Percentiles rank a stretch among this genome's conserved stretches.
Conservation (phyloP, 2,329 filamentous ascomycete genomes). For the Paecilomyces niveus region DNA sequence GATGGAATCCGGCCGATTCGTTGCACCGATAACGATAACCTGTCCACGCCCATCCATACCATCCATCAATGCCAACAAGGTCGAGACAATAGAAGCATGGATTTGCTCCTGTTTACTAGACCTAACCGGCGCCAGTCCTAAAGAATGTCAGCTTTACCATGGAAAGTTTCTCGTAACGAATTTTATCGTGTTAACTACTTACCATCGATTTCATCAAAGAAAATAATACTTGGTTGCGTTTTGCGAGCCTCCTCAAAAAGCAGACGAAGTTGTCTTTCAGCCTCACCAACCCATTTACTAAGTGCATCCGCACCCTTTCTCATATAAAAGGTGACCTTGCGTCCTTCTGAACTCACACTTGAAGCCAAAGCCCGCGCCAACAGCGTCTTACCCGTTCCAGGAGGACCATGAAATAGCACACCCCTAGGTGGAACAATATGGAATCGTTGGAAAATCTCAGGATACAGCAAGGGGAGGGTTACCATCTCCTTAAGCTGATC, state of each 20-base stretch:
- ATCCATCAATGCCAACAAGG: slow-evolving; percentile 89
- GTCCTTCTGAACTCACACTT: slow-evolving; percentile 77
- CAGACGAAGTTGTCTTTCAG: slow-evolving; percentile 85
- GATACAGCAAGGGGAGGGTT: slow-evolving; percentile 84
- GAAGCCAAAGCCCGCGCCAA: slow-evolving; percentile 88
- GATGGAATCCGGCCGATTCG: slow-evolving; percentile 92
- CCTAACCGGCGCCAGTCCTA: slow-evolving; percentile 74
- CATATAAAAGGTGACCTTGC: slow-evolving; percentile 99
- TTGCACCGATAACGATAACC: slow-evolving; percentile 98
- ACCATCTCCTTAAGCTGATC: slow-evolving; percentile 99
- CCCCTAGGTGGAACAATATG: slow-evolving; percentile 90
- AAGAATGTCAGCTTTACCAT: slow-evolving; percentile 1
- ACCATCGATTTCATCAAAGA: slow-evolving; percentile 98
- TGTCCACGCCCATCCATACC: slow-evolving; percentile 98
- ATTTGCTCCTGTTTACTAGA: slow-evolving; percentile 99
- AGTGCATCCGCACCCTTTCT: slow-evolving; percentile 95
- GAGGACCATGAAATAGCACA: slow-evolving; percentile 93
- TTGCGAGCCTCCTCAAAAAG: slow-evolving; percentile 94
- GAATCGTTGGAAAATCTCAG: slow-evolving; percentile 85
- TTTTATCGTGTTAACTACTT: slow-evolving; percentile 10
- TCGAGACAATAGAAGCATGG: slow-evolving; percentile 94
- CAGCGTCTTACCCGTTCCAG: slow-evolving; percentile 96
- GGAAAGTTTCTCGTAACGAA: background rate
- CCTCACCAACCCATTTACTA: slow-evolving; percentile 98
- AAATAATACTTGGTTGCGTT: slow-evolving; percentile 97